Percentiles rank a stretch among this genome's conserved stretches.
phyloP scores from a whole-genome alignment of 345 rosid species.

The Brassica nigra region DNA sequence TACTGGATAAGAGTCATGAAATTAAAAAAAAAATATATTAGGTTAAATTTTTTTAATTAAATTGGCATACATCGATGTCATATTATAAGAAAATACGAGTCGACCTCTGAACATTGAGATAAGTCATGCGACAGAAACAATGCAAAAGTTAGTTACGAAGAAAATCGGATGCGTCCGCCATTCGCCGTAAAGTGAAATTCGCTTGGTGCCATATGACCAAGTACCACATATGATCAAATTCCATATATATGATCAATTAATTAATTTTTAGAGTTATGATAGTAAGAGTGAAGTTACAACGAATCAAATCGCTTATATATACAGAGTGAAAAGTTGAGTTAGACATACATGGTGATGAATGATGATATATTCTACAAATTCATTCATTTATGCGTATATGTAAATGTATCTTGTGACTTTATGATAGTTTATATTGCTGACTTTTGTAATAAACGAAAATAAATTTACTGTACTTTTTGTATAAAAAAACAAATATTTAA shows the following conservation, averaged over 20 bases:
- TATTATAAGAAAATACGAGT: not conserved
- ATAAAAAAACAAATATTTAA: not conserved
- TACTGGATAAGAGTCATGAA: conserved; percentile 27
- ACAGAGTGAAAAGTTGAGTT: not conserved
- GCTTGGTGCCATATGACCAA: not conserved
- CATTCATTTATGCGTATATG: not conserved
- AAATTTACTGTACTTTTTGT: not conserved
- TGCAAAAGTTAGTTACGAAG: not conserved
- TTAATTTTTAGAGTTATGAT: not conserved
- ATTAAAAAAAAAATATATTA: not conserved
- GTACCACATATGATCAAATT: not conserved
- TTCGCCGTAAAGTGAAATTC: conserved; percentile 4
- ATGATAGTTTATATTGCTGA: not conserved
- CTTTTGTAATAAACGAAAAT: not conserved
- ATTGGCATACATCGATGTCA: not conserved
- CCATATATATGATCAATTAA: not conserved
- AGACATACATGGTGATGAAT: too few relatives aligned
- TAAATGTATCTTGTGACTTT: not conserved
- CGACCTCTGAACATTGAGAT: not conserved
- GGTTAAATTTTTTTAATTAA: not conserved
- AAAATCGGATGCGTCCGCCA: not conserved
- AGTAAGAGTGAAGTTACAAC: not conserved
- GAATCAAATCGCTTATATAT: not conserved
- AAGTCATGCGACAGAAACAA: conserved; percentile 6
- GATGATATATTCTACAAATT: too few relatives aligned